Base-by-base conservation (phyloP, 129 eudicot genomes). In the Gnaphalium uliginosum region DNA sequence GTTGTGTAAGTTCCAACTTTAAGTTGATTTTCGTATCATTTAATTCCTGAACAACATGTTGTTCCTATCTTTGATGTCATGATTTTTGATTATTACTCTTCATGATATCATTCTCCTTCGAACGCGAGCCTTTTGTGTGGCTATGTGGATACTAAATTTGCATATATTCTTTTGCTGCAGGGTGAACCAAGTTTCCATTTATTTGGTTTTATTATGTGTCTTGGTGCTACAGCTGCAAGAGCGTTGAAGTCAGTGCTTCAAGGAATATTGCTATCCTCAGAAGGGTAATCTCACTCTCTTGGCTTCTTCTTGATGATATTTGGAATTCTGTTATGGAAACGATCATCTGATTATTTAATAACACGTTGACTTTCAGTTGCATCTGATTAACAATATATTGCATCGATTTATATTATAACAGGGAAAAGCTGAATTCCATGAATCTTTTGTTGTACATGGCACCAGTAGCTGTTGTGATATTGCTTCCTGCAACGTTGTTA, bases 371-470 rank as follows among this genome's bases (percentile, higher is more conserved):
- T 30, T 60, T 30, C 22, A 7, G 4, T 79, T 10, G 32, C 13
- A 54, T 57, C 27, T 53, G 37, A 66, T 39, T 66, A 24, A 66
- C 79, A 59, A 74, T 30, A 66, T 43, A 14, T 22, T 26, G 50
- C 37, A 15, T 69, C 5, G 29, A 32, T 72, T 43, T 56, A 10
- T 23, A 46, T 46, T 13, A 8, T 67, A 60, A 32, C 71, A 83
- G 87, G 63, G 90, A 86, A 72, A 83, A 83, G 66, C 68, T 86
- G 59, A 81, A 86, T 76, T 86, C 87, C 30, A 86, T 86, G 90
- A 86, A 86, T 59, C 79, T 86, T 39, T 79, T 83, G 75, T 64
- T 86, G 54, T 86, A 86, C 81, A 86, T 86, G 89, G 89, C 89
- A 33, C 89, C 89, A 1, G 83, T 86, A 60, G 89, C 87, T 21